A percentile compares a stretch with the other conserved stretches of the same genome.
These are phyloP conservation scores for Ophiocordyceps camponoti-floridani DNA, from an alignment of 2,329 filamentous ascomycete species.

Conservation along the genomic window DNA sequence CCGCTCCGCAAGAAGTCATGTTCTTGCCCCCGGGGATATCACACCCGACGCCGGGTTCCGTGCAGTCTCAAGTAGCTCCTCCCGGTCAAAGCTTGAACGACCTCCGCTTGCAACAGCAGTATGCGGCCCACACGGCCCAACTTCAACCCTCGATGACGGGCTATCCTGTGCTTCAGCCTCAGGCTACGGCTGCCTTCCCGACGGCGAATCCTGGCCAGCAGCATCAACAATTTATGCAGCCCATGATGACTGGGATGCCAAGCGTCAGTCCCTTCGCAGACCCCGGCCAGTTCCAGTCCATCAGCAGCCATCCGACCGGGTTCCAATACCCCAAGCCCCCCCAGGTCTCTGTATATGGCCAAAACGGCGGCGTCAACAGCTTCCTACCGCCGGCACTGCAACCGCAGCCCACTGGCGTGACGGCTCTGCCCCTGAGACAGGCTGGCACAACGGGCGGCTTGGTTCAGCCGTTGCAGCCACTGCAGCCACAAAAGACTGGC, in stretches of 20 bases:
- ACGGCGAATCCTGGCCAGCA: constrained; percentile 10
- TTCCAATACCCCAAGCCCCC: constrained; percentile 26
- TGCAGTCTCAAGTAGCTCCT: constrained; percentile 46
- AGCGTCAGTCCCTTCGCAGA: constrained; percentile 22
- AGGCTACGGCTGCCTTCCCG: constrained; percentile 20
- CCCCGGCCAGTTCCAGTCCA: constrained; percentile 22
- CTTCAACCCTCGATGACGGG: constrained; percentile 21
- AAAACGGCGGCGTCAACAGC: constrained; percentile 33
- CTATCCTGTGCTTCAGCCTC: constrained; percentile 15
- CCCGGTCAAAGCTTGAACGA: constrained; percentile 64
- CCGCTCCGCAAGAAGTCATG: constrained; percentile 57
- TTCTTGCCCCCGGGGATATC: constrained; percentile 63
- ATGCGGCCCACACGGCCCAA: constrained; percentile 26
- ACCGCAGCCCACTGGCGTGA: constrained; percentile 34
- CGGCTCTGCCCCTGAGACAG: constrained; percentile 19
- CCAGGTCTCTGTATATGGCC: constrained; percentile 23
- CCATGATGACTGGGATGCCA: constrained; percentile 29
- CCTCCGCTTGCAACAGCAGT: constrained; percentile 45
- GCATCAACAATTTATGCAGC: constrained; percentile 21
- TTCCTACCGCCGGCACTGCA: constrained; percentile 41
- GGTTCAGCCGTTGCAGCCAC: constrained; percentile 17
- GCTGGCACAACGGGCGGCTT: constrained; percentile 32
- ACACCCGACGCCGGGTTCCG: constrained; percentile 63
- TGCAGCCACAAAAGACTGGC: constrained; percentile 30
- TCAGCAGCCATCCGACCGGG: constrained; percentile 48